Percentiles rank a stretch among this genome's conserved stretches.
Conservation (phyloP, 2,329 filamentous ascomycete genomes). For the Fusarium cyanostomum region DNA sequence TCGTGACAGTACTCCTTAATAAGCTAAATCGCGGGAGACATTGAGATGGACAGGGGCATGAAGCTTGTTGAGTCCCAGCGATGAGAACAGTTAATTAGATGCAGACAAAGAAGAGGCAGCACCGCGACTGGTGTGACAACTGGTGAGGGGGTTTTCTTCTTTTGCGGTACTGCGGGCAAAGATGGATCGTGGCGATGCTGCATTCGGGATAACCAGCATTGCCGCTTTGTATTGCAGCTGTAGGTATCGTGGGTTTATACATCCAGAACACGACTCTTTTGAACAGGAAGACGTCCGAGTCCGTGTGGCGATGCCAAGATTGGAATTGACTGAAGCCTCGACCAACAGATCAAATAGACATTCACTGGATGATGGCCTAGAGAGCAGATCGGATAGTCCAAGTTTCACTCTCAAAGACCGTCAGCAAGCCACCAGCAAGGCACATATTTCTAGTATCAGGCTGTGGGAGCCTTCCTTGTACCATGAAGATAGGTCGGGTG, state of each 20-base stretch:
- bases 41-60: not conserved
- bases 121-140: not conserved
- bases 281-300: not conserved
- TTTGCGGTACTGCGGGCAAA: not conserved
- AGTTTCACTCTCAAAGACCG: not conserved
- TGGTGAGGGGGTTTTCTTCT: conserved; percentile 19
- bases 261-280: not conserved
- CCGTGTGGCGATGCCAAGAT: not conserved
- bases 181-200: conserved; percentile 4
- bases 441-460: not conserved
- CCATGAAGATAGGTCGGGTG: not conserved
- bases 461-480: not conserved
- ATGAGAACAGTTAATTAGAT: not conserved
- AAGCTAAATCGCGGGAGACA: not conserved
- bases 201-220: conserved; percentile 13
- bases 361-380: too few species aligned
- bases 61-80: not conserved
- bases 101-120: not conserved
- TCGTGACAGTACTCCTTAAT: too few species aligned
- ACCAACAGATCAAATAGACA: not conserved
- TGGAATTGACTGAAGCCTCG: not conserved
- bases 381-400: not conserved
- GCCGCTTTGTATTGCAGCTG: conserved; percentile 27
- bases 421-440: not conserved
- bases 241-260: conserved; percentile 1